Evolutionary conservation across 208 protist genomes (phyloP), one percentile per base, ranked within the genome.

Genomic region (Cochliopodium minus): DNA sequence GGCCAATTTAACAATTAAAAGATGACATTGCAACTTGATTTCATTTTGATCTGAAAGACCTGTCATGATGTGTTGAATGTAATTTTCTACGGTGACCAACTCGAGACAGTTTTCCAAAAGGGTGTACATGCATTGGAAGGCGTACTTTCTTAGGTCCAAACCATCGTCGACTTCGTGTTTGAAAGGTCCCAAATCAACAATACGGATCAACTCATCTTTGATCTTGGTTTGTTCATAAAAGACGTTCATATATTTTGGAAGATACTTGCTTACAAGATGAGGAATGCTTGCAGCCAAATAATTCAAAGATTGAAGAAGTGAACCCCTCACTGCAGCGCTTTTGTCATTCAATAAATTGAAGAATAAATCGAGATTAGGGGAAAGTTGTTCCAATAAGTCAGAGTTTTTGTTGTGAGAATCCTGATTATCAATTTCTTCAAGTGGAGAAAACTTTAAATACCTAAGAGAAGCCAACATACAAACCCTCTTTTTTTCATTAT

Each of bases 151-250:
- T 38, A 86, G 67, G 57, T 91, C 84, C 34, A 90, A 68, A n/a
- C 86, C 85, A 42, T 83, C 81, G 69, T 92, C 86, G 10, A 85
- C 71, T 23, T 80, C 68, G 68, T 92, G 87, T 56, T 81, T 91
- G 71, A 90, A 94, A 20, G 83, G 82, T 28, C 83, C 87, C 36
- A 95, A 66, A 45, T 87, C 64, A 47, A 94, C 74, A 17, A 73
- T 56, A 49, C 71, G 64, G 25, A 83, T 78, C 10, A 84, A 65
- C 43, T 4, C 15, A 1, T 36, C 7, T 32, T 55, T 34, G 20
- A 55, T 32, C 2, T 32, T 10, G 13, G 13, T 32, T 32, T 55
- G 33, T 26, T 6, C 33, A 42, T 55, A 55, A 0, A 55, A 32
- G 10, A 17, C 10, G 25, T 29, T 9, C 7, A 54, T 17, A 29